Conservation (phyloP, 2,329 filamentous ascomycete species). For the Zymoseptoria tritici region DNA sequence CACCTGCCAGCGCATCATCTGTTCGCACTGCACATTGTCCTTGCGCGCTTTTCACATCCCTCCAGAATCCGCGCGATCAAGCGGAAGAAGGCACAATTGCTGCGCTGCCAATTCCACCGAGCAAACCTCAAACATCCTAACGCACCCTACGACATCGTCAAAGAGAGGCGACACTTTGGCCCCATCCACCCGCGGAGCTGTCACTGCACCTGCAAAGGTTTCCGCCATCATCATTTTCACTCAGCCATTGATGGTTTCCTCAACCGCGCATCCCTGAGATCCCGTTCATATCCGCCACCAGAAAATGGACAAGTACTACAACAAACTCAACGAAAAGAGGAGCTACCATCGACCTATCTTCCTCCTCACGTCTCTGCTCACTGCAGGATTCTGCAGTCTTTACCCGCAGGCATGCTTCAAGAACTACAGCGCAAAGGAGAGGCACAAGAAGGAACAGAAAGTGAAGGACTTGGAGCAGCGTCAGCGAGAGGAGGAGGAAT, state of each 20-base stretch:
- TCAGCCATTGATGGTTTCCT: background rate
- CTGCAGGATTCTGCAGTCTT: slow-evolving; percentile 30
- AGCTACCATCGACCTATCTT: slow-evolving; percentile 29
- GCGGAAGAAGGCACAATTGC: background rate
- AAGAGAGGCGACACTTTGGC: background rate
- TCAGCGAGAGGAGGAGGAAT: slow-evolving; percentile 21
- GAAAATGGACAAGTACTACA: slow-evolving; percentile 18
- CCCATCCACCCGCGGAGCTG: background rate
- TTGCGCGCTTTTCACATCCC: background rate
- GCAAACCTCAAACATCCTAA: background rate
- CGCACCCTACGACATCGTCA: background rate
- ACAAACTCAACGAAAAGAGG: slow-evolving; percentile 25
- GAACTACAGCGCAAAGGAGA: slow-evolving; percentile 29
- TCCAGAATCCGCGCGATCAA: background rate
- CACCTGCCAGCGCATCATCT: background rate
- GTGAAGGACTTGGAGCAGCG: slow-evolving; percentile 20
- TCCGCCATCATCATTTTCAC: background rate
- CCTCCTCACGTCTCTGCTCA: slow-evolving; percentile 21
- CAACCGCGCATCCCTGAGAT: background rate
- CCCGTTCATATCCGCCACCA: background rate
- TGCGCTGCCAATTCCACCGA: background rate
- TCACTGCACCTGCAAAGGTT: background rate
- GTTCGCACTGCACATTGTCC: background rate
- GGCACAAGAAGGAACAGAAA: slow-evolving; percentile 18
- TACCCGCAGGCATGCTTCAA: slow-evolving; percentile 31